Evolutionary conservation across 805 yeast genomes (phyloP), one percentile per base, ranked within the genome.

Genomic region (Cyberlindnera sargentensis): DNA sequence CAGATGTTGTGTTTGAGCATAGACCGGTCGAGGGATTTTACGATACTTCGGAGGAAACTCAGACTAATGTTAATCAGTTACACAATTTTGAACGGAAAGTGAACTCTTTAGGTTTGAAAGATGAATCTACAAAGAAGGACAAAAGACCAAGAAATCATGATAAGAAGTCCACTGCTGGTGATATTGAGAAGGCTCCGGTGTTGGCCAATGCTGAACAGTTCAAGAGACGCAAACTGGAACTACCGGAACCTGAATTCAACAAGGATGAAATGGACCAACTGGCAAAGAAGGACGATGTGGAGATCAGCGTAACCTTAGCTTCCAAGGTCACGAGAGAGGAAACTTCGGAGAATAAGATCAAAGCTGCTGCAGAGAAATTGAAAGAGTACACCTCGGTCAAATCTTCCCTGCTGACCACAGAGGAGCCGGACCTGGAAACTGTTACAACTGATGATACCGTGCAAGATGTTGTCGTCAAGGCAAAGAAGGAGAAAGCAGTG

Each of bases 1-100:
- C 79, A 2, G 96, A 85, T 53, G 78, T 90, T 8, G 87, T 91
- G 0, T 83, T 84, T 54, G 93, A 89, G 54, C 80, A 78, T 47
- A 63, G 62, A 11, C 91, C 95, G 0, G 73, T 70, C 4, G 67
- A 65, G 0, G 96, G 96, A 0, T 62, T 76, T 23, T 85, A 82
- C 58, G 90, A 84, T 54, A 78, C 80, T 0, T 54, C 68, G 0
- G 76, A 73, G n/a, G 97, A 90, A 58, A 62, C 63, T 10, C 53
- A 52, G 10, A 47, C 50, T 3, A 78, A 80, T 45, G 56, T 55
- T 3, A 45, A 45, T 6, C 72, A 67, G 1, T 60, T 68, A 36
- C 47, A 46, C 2, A 61, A 57, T 20, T 84, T 77, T 60, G 74
- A 71, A 43, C 59, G 54, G 6, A 52, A 56, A 5, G 77, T 80